Percentiles rank a stretch among this genome's conserved stretches.
These are phyloP conservation scores for Caloboletus firmus DNA, from an alignment of 1,284 basidiomycete genomes.

Conservation along the genomic window DNA sequence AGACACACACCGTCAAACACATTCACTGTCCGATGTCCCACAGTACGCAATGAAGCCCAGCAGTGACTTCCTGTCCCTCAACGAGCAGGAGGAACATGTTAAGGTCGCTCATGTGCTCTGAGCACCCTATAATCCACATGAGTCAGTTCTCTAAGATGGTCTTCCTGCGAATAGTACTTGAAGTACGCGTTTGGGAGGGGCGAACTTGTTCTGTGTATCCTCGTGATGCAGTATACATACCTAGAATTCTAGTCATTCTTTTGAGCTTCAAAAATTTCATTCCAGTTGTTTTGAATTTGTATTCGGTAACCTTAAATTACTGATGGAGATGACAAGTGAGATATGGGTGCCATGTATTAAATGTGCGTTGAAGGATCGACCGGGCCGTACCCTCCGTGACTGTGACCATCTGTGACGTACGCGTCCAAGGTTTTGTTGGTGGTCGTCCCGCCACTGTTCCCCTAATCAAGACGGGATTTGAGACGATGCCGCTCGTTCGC, in stretches of 20 bases:
- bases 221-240: neutral
- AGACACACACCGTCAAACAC: slow-evolving; percentile 37
- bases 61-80: slow-evolving; percentile 29
- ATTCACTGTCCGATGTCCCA: slow-evolving; percentile 29
- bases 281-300: slow-evolving; percentile 5
- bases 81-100: slow-evolving; percentile 21
- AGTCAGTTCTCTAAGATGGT: neutral
- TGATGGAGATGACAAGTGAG: neutral
- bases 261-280: slow-evolving; percentile 1
- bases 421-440: slow-evolving; percentile 31
- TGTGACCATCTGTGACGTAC: slow-evolving; percentile 27
- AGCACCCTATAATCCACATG: neutral
- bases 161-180: neutral
- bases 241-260: slow-evolving; percentile 13
- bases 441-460: slow-evolving; percentile 9
- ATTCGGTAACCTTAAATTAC: neutral
- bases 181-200: neutral
- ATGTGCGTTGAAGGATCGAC: neutral
- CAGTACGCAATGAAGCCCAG: slow-evolving; percentile 27
- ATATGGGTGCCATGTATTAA: too few relatives aligned
- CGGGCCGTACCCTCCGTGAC: neutral
- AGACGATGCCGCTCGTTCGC: slow-evolving; percentile 67
- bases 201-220: neutral
- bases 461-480: slow-evolving; percentile 21
- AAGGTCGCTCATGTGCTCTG: slow-evolving; percentile 22